These are phyloP conservation scores for Starmerella geochares DNA, from an alignment of 805 yeast species.

Conservation along the genomic window DNA sequence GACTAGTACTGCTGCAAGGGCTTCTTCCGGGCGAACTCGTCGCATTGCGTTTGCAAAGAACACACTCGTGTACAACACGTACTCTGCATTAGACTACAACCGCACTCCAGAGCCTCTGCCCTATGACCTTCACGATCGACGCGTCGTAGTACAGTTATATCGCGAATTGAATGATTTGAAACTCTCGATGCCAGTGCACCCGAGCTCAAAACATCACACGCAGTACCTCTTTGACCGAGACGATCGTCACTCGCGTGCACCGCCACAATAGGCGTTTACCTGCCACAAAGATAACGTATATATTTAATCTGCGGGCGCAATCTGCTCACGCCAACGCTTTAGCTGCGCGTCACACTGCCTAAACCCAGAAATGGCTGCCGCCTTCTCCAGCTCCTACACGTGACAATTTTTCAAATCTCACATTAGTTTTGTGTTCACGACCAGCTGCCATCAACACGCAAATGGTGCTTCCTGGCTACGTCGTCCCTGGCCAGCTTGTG, in stretches of 20 bases:
- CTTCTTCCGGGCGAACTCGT: not conserved
- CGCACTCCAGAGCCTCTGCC: slow-evolving; percentile 89
- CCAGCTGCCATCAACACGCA: not conserved
- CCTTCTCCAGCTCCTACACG: not conserved
- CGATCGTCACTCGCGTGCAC: not conserved
- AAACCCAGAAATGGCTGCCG: no score
- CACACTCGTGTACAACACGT: slow-evolving; percentile 76
- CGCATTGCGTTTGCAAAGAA: slow-evolving; percentile 53
- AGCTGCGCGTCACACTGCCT: no score
- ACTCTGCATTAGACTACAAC: slow-evolving; percentile 73
- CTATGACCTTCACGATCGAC: slow-evolving; percentile 73
- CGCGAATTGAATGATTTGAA: slow-evolving; percentile 75
- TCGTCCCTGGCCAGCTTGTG: slow-evolving; percentile 74
- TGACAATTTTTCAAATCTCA: not conserved
- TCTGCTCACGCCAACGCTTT: no score
- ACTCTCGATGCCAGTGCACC: slow-evolving; percentile 73
- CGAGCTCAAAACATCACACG: slow-evolving; percentile 38
- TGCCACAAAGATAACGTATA: not conserved
- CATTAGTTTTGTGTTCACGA: not conserved
- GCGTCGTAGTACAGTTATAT: slow-evolving; percentile 73
- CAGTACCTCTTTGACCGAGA: not conserved
- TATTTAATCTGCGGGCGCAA: no score
- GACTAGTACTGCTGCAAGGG: not conserved
- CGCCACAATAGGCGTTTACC: not conserved
- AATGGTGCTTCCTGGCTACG: slow-evolving; percentile 38